Percentiles rank a stretch among this genome's conserved stretches.
These are phyloP conservation scores for Lasiodiplodia citricola DNA, from an alignment of 2,329 filamentous ascomycete species.

Conservation along the genomic window DNA sequence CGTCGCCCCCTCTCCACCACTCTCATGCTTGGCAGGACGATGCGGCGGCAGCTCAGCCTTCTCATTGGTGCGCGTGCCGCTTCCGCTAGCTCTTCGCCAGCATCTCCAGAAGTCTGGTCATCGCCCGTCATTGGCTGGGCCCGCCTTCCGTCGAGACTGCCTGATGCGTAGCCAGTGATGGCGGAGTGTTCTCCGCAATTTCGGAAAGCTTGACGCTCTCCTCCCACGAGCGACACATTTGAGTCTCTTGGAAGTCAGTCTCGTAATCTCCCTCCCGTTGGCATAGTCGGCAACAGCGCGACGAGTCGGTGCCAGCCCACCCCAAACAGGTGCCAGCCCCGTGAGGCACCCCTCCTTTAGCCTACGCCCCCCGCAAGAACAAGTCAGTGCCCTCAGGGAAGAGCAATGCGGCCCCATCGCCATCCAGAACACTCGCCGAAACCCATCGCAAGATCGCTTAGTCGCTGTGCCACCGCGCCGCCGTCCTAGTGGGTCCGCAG, in stretches of 20 bases:
- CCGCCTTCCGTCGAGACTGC: not conserved
- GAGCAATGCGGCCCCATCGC: not conserved
- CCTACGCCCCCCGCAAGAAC: not conserved
- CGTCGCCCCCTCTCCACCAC: not conserved
- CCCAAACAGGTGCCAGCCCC: too few relatives aligned
- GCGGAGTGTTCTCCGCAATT: not conserved
- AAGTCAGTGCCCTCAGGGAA: not conserved
- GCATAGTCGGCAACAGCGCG: too few relatives aligned
- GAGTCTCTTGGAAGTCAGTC: too few relatives aligned
- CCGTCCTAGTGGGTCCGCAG: conserved; percentile 1
- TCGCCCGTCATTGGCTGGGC: not conserved
- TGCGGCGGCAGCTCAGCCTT: not conserved
- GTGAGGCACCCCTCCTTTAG: not conserved
- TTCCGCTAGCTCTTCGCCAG: not conserved
- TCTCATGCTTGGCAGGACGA: not conserved
- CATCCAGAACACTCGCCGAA: not conserved
- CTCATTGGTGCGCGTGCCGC: not conserved
- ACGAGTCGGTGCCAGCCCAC: too few relatives aligned
- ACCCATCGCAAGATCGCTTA: not conserved
- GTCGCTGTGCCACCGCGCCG: not conserved
- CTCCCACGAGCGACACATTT: too few relatives aligned
- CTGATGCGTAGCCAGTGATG: not conserved
- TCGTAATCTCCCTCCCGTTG: too few relatives aligned
- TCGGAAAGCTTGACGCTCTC: too few relatives aligned
- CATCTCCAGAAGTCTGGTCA: not conserved